Evolutionary conservation across 2,329 filamentous ascomycete genomes (phyloP).

Genomic region (Diaporthe velutina): DNA sequence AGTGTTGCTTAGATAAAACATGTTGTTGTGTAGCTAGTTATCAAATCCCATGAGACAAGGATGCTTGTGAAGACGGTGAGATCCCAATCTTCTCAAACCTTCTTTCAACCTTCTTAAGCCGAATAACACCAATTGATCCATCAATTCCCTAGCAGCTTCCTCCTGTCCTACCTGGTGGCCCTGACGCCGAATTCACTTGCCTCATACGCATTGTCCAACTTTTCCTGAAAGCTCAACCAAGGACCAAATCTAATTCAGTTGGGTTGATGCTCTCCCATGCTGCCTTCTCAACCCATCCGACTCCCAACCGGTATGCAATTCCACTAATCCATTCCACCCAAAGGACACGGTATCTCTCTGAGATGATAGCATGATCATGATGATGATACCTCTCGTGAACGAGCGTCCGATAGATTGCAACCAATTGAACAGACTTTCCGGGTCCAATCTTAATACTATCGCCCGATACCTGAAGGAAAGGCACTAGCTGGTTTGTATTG

Average conservation of each 20-base stretch:
- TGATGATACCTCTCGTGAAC: background rate
- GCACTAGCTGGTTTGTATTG: background rate
- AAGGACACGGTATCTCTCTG: slow-evolving; percentile 2
- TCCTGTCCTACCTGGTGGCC: background rate
- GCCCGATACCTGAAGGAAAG: background rate
- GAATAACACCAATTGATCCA: too few species aligned
- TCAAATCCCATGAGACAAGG: too few species aligned
- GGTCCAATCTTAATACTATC: background rate
- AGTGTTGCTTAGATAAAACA: too few species aligned
- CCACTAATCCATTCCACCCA: background rate
- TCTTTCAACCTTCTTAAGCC: too few species aligned
- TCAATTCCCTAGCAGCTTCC: background rate
- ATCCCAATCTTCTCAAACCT: too few species aligned
- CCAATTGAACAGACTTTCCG: background rate
- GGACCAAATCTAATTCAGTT: background rate
- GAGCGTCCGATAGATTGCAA: background rate
- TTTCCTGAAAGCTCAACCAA: background rate
- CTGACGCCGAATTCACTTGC: background rate
- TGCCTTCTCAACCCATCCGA: slow-evolving; percentile 2
- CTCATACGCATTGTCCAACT: background rate
- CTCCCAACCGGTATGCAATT: slow-evolving; percentile 10
- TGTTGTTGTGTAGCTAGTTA: too few species aligned
- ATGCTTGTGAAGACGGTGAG: too few species aligned
- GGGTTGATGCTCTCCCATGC: background rate
- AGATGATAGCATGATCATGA: background rate